Evolutionary conservation across 1,139 yeast genomes (phyloP).

Genomic region (Blastobotrys indianensis): DNA sequence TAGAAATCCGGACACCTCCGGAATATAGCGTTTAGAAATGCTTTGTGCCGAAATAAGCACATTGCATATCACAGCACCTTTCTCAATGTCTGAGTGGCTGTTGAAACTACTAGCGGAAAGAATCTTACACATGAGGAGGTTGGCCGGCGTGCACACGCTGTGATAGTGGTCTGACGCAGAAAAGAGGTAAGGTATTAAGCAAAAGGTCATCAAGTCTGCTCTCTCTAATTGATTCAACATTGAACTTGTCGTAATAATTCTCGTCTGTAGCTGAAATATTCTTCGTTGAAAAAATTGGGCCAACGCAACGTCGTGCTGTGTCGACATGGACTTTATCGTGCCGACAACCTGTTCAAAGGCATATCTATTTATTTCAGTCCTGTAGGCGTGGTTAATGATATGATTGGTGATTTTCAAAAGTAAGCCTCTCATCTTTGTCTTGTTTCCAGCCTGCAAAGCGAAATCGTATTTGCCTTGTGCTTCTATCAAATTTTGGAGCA

Average conservation of each 20-base stretch:
- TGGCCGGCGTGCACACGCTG: constrained; percentile 79
- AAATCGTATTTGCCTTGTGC: too few relatives aligned
- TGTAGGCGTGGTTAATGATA: too few relatives aligned
- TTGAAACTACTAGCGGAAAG: constrained; percentile 40
- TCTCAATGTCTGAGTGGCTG: constrained; percentile 34
- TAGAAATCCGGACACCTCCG: constrained; percentile 65
- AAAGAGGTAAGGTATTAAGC: constrained; percentile 67
- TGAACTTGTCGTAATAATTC: constrained; percentile 23
- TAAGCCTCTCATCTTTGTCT: too few relatives aligned
- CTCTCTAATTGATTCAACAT: constrained; percentile 9
- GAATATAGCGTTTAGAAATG: constrained; percentile 70
- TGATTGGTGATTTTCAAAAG: too few relatives aligned
- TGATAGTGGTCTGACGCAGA: constrained; percentile 97
- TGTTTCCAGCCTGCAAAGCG: too few relatives aligned
- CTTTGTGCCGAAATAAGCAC: constrained; percentile 67
- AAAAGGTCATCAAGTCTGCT: constrained; percentile 53
- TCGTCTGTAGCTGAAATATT: constrained; percentile 44
- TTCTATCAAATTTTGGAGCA: too few relatives aligned
- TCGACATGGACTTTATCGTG: constrained; percentile 54
- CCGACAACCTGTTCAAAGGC: constrained; percentile 4
- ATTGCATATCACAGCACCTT: constrained; percentile 42
- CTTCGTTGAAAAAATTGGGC: constrained; percentile 51
- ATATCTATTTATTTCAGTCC: not conserved
- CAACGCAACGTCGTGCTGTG: constrained; percentile 57
- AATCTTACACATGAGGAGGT: constrained; percentile 65